Base-by-base conservation (phyloP, 768 basidiomycete species). In the Tulasnella sp. region DNA sequence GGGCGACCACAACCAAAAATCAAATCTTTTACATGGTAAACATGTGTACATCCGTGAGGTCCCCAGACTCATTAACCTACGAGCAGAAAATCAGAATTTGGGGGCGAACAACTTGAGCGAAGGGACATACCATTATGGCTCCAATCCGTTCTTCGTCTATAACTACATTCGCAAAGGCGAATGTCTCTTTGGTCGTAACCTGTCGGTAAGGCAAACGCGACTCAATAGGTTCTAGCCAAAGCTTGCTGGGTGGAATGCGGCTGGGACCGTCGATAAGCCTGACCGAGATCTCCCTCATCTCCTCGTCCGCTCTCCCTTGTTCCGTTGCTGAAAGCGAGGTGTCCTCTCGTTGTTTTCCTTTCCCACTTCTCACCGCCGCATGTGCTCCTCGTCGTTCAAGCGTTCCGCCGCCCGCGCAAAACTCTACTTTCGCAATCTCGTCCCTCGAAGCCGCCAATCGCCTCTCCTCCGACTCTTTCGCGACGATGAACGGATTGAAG, bases 111-210 rank as follows among this genome's bases (percentile, higher is more conserved):
- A 26, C 19, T 42, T 43, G 3, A 44, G 43, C 23, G 47, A 2
- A 17, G 19, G 21, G 2, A 51, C 58, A 24, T 21, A 59, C 58
- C 44, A 59, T 19, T 11, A 59, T 59, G 21, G 45, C 58, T 30
- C 58, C 58, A 49, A 59, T 59, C 4, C 58, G 58, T 43, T 59
- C 58, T 51, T 59, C 58, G 23, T 59, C 58, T n/a, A 59, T 59
- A 21, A 59, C 58, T 5, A 59, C 58, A 38, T 59, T 59, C 17
- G 58, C 58, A 32, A 51, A 59, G 1, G 47, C 30, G 21, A 59
- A 59, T 13, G 29, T 51, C 17, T 59, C 58, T 17, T 48, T 59
- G 7, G 58, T 49, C 5, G 58, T 59, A 19, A 59, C 58, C 41
- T 59, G 58, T 51, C 58, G 45, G 41, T 59, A 59, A 9, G 58